A percentile compares a stretch with the other conserved stretches of the same genome.
Conservation (phyloP, 2,329 filamentous ascomycete genomes). For the Elsinoe batatas region DNA sequence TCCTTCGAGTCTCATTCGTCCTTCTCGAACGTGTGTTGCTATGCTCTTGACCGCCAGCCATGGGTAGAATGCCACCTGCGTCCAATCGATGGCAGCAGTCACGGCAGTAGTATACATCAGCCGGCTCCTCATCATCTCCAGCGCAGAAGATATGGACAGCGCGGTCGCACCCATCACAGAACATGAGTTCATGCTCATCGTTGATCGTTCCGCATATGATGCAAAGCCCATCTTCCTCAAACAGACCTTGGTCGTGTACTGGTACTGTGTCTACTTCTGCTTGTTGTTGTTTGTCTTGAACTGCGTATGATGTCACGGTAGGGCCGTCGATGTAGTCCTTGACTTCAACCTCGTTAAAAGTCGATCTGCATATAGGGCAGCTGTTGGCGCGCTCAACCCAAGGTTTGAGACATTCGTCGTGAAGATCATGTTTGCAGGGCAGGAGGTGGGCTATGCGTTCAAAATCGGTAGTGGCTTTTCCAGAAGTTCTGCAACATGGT, state of each 20-base stretch:
- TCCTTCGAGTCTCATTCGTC: constrained; percentile 7
- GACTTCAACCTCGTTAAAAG: constrained; percentile 83
- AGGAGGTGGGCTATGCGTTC: constrained; percentile 51
- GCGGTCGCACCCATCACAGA: constrained; percentile 85
- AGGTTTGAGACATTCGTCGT: constrained; percentile 82
- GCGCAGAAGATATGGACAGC: constrained; percentile 89
- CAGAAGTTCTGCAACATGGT: constrained; percentile 19
- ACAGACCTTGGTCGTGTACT: constrained; percentile 54
- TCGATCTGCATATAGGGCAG: constrained; percentile 89
- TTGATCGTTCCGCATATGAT: constrained; percentile 74
- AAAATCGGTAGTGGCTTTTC: constrained; percentile 31
- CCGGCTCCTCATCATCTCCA: constrained; percentile 53
- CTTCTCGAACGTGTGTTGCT: background rate
- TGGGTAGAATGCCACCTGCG: constrained; percentile 21
- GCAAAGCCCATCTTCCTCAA: constrained; percentile 65
- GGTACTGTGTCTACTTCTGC: constrained; percentile 79
- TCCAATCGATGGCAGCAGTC: constrained; percentile 53
- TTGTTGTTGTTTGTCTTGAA: constrained; percentile 79
- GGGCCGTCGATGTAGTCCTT: constrained; percentile 62
- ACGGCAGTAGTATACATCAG: constrained; percentile 71
- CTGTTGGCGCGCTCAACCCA: constrained; percentile 97
- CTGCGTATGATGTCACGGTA: constrained; percentile 50
- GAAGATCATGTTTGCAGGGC: constrained; percentile 82
- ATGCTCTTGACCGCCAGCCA: background rate
- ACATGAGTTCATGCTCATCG: constrained; percentile 72